Conservation (phyloP, 371 early-diverging fungal genomes). For the Mortierella sp. region DNA sequence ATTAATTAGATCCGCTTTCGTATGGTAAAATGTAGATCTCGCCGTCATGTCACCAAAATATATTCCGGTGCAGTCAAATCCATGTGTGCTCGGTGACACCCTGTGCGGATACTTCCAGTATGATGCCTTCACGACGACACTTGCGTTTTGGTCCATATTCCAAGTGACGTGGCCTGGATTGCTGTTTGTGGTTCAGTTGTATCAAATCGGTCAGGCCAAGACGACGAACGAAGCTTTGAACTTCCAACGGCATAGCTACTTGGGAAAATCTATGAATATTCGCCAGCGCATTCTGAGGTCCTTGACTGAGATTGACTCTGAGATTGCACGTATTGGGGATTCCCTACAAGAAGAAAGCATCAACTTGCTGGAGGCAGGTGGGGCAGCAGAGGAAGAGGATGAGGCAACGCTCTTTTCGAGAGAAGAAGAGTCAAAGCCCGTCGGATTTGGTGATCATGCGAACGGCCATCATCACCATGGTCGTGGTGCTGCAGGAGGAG, state of each 20-base stretch:
- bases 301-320: constrained; percentile 57
- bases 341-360: constrained; percentile 59
- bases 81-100: constrained; percentile 72
- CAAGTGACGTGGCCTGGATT: constrained; percentile 88
- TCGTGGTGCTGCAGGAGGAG: constrained; percentile 29
- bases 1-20: neutral
- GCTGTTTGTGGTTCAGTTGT: constrained; percentile 80
- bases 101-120: constrained; percentile 81
- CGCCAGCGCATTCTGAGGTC: constrained; percentile 58
- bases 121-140: constrained; percentile 78
- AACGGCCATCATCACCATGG: constrained; percentile 18
- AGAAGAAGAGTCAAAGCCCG: constrained; percentile 41
- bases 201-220: constrained; percentile 80
- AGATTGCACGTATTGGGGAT: constrained; percentile 46
- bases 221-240: constrained; percentile 96
- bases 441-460: constrained; percentile 54
- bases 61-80: constrained; percentile 59
- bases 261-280: constrained; percentile 56
- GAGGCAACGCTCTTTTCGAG: constrained; percentile 32
- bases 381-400: constrained; percentile 35
- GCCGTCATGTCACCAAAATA: constrained; percentile 42
- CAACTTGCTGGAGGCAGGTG: constrained; percentile 43
- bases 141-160: constrained; percentile 78
- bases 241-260: constrained; percentile 66
- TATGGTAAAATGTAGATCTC: constrained; percentile 34